Percentiles rank a stretch among this genome's conserved stretches.
These are phyloP conservation scores for Fusarium redolens DNA, from an alignment of 2,329 filamentous ascomycete genomes.

Conservation along the genomic window DNA sequence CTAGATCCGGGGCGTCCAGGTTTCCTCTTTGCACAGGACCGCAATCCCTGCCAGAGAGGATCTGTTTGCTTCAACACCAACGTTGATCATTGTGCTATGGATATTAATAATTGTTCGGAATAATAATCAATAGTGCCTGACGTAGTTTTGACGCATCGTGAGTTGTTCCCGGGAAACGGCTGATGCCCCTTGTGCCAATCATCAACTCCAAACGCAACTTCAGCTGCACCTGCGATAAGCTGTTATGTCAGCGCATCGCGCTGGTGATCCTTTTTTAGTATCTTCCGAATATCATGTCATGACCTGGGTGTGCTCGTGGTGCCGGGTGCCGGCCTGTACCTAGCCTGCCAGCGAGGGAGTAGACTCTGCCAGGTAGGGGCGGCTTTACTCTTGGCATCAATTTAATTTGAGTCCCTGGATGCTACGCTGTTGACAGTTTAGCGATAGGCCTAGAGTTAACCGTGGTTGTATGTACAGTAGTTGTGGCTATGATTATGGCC, in stretches of 20 bases:
- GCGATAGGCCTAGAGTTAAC: neutral
- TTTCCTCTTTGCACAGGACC: neutral
- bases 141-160: slow-evolving; percentile 37
- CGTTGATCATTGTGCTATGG: neutral
- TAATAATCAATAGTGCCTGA: slow-evolving; percentile 12
- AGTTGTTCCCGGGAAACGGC: slow-evolving; percentile 34
- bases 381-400: slow-evolving; percentile 15
- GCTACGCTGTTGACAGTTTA: neutral
- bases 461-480: neutral
- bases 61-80: neutral
- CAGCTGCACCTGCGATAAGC: slow-evolving; percentile 1
- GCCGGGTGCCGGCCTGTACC: slow-evolving; percentile 8
- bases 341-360: neutral
- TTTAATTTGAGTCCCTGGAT: slow-evolving; percentile 13
- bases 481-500: slow-evolving; percentile 1
- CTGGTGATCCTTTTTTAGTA: slow-evolving; percentile 39
- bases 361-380: neutral
- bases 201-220: slow-evolving; percentile 3
- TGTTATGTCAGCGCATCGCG: slow-evolving; percentile 13
- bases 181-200: slow-evolving; percentile 26
- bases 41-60: neutral
- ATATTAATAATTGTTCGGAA: neutral
- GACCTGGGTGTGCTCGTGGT: neutral
- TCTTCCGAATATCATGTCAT: neutral
- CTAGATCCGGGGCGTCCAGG: slow-evolving; percentile 6